Conservation (phyloP, 2,329 filamentous ascomycete genomes). For the Talaromyces sp. region DNA sequence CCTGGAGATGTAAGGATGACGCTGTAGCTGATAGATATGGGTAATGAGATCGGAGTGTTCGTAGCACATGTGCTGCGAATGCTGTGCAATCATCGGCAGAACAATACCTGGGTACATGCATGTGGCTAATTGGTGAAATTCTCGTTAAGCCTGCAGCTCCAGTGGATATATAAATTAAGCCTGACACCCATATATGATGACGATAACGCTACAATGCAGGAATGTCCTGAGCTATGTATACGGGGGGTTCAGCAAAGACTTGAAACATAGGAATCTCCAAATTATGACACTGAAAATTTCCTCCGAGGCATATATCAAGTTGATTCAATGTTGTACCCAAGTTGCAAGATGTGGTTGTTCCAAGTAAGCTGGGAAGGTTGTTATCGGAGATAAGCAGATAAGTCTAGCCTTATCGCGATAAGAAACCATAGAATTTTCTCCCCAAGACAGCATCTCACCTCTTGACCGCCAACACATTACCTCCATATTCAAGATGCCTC, state of each 20-base stretch:
- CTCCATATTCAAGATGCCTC: constrained; percentile 64
- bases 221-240: not conserved
- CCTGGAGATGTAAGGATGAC: too few species aligned
- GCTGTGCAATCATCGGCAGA: too few species aligned
- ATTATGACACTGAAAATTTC: constrained; percentile 25
- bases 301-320: not conserved
- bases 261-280: not conserved
- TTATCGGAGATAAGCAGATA: not conserved
- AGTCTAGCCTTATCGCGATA: not conserved
- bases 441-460: not conserved
- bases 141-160: too few species aligned
- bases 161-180: too few species aligned
- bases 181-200: too few species aligned
- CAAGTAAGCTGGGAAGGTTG: not conserved
- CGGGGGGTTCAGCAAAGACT: not conserved
- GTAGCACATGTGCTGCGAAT: too few species aligned
- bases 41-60: too few species aligned
- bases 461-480: not conserved
- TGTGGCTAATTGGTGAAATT: too few species aligned
- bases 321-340: not conserved
- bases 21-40: too few species aligned
- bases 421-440: constrained; percentile 9
- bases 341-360: not conserved
- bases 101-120: too few species aligned
- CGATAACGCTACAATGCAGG: not conserved